phyloP scores from a whole-genome alignment of 1,139 yeast genomes.

The Ashbya aceris region DNA sequence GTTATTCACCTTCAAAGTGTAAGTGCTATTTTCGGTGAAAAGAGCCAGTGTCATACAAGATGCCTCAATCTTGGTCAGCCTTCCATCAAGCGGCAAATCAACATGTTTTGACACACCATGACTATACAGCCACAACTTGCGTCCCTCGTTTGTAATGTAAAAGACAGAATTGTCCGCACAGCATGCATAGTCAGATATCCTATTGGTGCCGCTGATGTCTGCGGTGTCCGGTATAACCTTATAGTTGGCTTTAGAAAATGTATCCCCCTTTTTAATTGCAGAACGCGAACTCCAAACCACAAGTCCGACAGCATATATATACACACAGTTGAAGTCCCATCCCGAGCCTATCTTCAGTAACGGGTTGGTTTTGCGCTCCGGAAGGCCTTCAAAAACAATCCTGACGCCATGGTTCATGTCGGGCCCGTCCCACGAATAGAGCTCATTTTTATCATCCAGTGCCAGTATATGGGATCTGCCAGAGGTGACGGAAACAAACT shows the following conservation, averaged over 20 bases:
- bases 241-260: slow-evolving; percentile 33
- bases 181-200: slow-evolving; percentile 47
- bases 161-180: slow-evolving; percentile 44
- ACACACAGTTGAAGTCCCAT: slow-evolving; percentile 55
- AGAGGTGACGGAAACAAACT: slow-evolving; percentile 45
- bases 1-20: slow-evolving; percentile 35
- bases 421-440: slow-evolving; percentile 58
- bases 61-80: slow-evolving; percentile 22
- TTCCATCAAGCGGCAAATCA: slow-evolving; percentile 21
- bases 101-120: slow-evolving; percentile 22
- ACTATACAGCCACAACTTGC: slow-evolving; percentile 35
- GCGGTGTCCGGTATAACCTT: slow-evolving; percentile 36
- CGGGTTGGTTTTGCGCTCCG: slow-evolving; percentile 19
- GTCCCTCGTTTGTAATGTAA: slow-evolving; percentile 40
- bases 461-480: slow-evolving; percentile 65
- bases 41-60: slow-evolving; percentile 38
- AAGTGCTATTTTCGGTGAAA: slow-evolving; percentile 42
- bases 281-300: slow-evolving; percentile 50
- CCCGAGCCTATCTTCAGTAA: slow-evolving; percentile 53
- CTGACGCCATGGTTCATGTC: slow-evolving; percentile 39
- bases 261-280: slow-evolving; percentile 26
- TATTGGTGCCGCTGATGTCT: slow-evolving; percentile 25
- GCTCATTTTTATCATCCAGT: slow-evolving; percentile 40
- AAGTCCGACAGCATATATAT: slow-evolving; percentile 44
- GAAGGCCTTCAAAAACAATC: slow-evolving; percentile 33